Evolutionary conservation across 2,329 filamentous ascomycete genomes (phyloP).

Genomic region (Aspergillus ibericus): DNA sequence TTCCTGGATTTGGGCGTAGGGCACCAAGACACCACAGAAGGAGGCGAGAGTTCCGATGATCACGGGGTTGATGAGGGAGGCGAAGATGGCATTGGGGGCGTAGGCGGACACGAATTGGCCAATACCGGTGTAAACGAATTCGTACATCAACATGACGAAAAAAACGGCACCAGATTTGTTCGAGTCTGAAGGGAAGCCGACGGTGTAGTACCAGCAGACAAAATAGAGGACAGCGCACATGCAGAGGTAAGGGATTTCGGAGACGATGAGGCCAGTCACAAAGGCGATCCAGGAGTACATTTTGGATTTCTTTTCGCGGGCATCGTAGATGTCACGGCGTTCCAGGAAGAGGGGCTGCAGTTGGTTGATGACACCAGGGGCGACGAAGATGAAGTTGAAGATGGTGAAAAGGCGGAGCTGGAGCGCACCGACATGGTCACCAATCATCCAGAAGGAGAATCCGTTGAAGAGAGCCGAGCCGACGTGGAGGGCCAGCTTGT

Average conservation of each 20-base stretch:
- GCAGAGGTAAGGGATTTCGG: constrained; percentile 68
- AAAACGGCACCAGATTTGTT: constrained; percentile 52
- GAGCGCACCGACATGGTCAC: constrained; percentile 63
- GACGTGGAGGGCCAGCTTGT: constrained; percentile 61
- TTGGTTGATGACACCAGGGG: constrained; percentile 44
- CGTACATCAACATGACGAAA: constrained; percentile 72
- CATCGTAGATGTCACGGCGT: constrained; percentile 65
- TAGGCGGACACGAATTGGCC: constrained; percentile 79
- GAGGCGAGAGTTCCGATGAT: constrained; percentile 54
- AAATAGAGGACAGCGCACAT: constrained; percentile 66
- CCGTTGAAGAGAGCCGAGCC: constrained; percentile 50
- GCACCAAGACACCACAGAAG: constrained; percentile 33
- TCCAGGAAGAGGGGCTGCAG: constrained; percentile 71
- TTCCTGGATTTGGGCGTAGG: constrained; percentile 30
- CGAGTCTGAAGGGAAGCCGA: constrained; percentile 50
- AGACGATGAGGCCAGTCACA: constrained; percentile 65
- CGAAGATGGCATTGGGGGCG: constrained; percentile 65
- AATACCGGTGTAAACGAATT: constrained; percentile 68
- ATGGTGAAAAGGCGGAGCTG: constrained; percentile 71
- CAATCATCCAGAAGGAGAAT: constrained; percentile 67
- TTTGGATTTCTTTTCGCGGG: constrained; percentile 66
- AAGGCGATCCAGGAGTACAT: constrained; percentile 78
- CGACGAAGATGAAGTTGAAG: constrained; percentile 62
- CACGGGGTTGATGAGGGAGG: constrained; percentile 72
- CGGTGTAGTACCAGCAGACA: constrained; percentile 71